These are phyloP conservation scores for Urochloa ruziziensis DNA, from an alignment of 176 grass and related monocot species.

Conservation along the genomic window DNA sequence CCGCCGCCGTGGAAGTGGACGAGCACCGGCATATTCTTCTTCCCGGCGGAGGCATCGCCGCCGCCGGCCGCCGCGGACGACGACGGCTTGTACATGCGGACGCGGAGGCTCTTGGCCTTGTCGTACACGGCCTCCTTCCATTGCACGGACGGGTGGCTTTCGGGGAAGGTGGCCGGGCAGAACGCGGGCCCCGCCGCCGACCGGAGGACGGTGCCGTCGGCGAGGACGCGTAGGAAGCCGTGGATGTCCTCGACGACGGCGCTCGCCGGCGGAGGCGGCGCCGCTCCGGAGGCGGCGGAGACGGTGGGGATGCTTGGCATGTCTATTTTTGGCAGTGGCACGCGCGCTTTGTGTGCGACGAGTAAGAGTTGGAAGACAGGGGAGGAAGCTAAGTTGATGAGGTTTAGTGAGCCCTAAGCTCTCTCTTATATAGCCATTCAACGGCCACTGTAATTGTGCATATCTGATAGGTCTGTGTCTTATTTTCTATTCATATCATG, in stretches of 20 bases:
- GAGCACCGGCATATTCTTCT: slow-evolving; percentile 50
- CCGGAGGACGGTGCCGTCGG: slow-evolving; percentile 49
- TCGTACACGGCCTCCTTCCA: slow-evolving; percentile 68
- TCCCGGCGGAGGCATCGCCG: background rate
- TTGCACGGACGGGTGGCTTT: slow-evolving; percentile 45
- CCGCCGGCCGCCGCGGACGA: background rate
- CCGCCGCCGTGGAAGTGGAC: slow-evolving; percentile 87
- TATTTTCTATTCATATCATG: background rate
- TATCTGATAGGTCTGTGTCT: background rate
- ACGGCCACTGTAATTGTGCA: background rate
- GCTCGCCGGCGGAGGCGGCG: background rate
- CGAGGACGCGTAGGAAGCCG: slow-evolving; percentile 43
- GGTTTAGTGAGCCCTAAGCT: background rate
- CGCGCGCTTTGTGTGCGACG: background rate
- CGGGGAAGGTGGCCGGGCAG: slow-evolving; percentile 33
- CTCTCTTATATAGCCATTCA: slow-evolving; percentile 29
- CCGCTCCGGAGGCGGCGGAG: background rate
- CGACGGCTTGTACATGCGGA: slow-evolving; percentile 78
- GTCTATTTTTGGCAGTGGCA: background rate
- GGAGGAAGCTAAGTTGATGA: background rate
- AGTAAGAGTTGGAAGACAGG: background rate
- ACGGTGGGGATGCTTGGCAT: slow-evolving; percentile 33
- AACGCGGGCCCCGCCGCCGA: slow-evolving; percentile 29
- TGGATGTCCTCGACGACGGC: slow-evolving; percentile 37
- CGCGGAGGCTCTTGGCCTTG: slow-evolving; percentile 45